Evolutionary conservation across 352 stramenopile species (phyloP), one percentile per base, ranked within the genome.

Genomic region (Pythium rhizo-oryzae): DNA sequence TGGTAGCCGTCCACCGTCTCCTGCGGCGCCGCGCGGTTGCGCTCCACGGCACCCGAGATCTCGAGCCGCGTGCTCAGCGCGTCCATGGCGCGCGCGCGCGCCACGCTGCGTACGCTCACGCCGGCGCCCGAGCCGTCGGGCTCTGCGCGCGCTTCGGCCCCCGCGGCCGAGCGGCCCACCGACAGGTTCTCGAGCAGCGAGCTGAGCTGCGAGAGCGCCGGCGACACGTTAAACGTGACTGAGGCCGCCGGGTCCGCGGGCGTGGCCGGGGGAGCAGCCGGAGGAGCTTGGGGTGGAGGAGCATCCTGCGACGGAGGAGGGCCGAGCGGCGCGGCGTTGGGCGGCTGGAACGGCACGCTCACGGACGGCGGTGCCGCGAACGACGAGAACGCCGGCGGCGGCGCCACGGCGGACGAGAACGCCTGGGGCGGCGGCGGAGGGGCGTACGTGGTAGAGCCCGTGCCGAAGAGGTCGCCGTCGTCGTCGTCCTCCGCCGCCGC

Each of bases 1-100:
- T 95, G 87, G 79, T 93, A 95, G 4, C 81, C 81, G 50, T 91
- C 83, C 12, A 77, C 72, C 18, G 72, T 71, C 41, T 95, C 79
- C 33, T 77, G 69, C 1, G 87, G 82, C 12, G 79, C 58, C 35
- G 64, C 73, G 23, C 81, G 78, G 75, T 92, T 95, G 19, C 78
- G 70, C 33, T 93, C 84, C 30, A 95, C 74, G 0, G 82, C 85
- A 13, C 74, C 77, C 4, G 87, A 91, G 55, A 95, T 95, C 68
- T 81, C 76, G 35, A 93, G 60, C n/a, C 81, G 81, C 30, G 85
- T 87, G 30, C 76, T 80, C 19, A 95, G 47, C 43, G 85, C 89
- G 65, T 93, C 84, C 84, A 95, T 93, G 64, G 89, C 84, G 11
- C 85, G 85, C 30, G 84, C 69, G 8, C 68, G 72, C 9, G 80